A percentile compares a stretch with the other conserved stretches of the same genome.
phyloP scores from a whole-genome alignment of 1,284 basidiomycete species.

The Austroboletus niveus region DNA sequence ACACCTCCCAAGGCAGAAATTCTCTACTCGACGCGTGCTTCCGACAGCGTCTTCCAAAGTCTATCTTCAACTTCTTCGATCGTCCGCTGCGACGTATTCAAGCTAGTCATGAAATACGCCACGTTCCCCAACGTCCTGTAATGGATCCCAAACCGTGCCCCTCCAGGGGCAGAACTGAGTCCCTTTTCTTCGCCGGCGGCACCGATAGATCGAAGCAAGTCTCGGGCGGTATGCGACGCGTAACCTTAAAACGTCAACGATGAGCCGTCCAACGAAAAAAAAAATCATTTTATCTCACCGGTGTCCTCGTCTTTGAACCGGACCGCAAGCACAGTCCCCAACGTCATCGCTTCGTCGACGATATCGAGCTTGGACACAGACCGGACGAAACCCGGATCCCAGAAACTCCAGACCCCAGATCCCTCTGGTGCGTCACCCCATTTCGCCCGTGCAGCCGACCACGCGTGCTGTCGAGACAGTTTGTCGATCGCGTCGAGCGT shows the following conservation, averaged over 20 bases:
- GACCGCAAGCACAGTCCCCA: slow-evolving; percentile 87
- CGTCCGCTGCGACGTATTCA: slow-evolving; percentile 65
- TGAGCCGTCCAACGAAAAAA: background rate
- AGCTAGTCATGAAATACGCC: slow-evolving; percentile 91
- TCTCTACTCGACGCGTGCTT: background rate
- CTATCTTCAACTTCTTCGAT: slow-evolving; percentile 60
- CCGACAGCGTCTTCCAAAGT: slow-evolving; percentile 47
- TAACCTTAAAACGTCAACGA: slow-evolving; percentile 53
- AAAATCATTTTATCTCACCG: slow-evolving; percentile 41
- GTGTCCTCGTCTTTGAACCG: slow-evolving; percentile 63
- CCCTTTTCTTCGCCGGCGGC: slow-evolving; percentile 16
- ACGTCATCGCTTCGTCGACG: slow-evolving; percentile 79
- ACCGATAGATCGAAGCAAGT: slow-evolving; percentile 50
- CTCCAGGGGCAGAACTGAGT: slow-evolving; percentile 50
- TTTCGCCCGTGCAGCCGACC: slow-evolving; percentile 36
- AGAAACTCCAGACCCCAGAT: slow-evolving; percentile 78
- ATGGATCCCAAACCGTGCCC: slow-evolving; percentile 73
- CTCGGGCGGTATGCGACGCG: slow-evolving; percentile 69
- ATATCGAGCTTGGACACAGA: slow-evolving; percentile 54
- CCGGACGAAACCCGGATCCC: slow-evolving; percentile 74
- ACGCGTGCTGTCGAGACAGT: slow-evolving; percentile 41
- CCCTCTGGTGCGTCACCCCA: slow-evolving; percentile 29
- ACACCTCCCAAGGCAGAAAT: too few relatives aligned
- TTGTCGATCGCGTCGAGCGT: slow-evolving; percentile 68
- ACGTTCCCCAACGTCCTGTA: slow-evolving; percentile 91